Evolutionary conservation across 192 early-diverging fungal species (phyloP).

Genomic region (Geosiphon pyriformis): DNA sequence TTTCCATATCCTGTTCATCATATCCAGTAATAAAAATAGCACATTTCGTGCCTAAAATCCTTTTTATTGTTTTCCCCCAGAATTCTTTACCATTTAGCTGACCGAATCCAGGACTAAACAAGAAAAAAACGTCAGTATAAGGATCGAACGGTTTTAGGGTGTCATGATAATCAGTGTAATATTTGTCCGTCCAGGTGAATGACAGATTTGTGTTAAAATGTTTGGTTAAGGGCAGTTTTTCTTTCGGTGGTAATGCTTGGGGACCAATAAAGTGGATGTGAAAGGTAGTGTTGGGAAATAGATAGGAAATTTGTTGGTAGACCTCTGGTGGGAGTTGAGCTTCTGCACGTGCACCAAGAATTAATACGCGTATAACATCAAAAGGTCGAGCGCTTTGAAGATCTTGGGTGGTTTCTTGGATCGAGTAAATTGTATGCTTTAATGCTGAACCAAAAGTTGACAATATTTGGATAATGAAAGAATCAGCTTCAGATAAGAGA

Average conservation of each 20-base stretch:
- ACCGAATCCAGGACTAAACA: conserved; percentile 72
- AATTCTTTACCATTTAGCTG: conserved; percentile 52
- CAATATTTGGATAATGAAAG: too few relatives aligned
- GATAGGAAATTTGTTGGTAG: conserved; percentile 64
- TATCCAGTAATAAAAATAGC: conserved; percentile 73
- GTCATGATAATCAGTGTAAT: conserved; percentile 60
- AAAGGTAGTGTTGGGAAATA: conserved; percentile 68
- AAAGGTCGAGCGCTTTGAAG: neutral
- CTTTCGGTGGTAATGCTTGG: conserved; percentile 51
- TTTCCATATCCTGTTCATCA: conserved; percentile 61
- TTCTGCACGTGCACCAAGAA: conserved; percentile 66
- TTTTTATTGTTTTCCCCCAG: conserved; percentile 63
- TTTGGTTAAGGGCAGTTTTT: conserved; percentile 31
- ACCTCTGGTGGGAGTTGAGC: conserved; percentile 69
- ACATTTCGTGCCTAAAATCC: conserved; percentile 70
- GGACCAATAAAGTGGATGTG: conserved; percentile 80
- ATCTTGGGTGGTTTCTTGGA: conserved; percentile 14
- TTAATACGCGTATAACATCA: neutral
- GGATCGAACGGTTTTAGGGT: conserved; percentile 64
- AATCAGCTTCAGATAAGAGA: too few relatives aligned
- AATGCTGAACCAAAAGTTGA: too few relatives aligned
- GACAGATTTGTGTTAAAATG: conserved; percentile 55
- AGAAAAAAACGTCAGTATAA: conserved; percentile 70
- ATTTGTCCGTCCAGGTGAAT: conserved; percentile 61
- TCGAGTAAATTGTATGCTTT: conserved; percentile 34